Conservation (phyloP, 164 flowering plant genomes). For the Vitis rotundifolia region DNA sequence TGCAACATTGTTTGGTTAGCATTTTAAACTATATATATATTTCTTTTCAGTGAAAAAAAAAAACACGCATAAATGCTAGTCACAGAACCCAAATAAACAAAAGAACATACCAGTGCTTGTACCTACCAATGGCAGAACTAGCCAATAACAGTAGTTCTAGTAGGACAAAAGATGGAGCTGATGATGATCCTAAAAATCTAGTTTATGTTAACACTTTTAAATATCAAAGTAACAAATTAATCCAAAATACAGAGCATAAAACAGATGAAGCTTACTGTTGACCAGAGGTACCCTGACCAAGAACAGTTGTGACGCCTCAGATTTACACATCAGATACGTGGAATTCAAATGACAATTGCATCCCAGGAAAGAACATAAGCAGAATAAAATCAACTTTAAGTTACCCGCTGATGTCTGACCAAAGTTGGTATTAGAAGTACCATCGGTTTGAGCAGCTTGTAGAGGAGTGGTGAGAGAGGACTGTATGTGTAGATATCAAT, state of each 20-base stretch:
- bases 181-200: too few relatives aligned
- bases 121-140: too few relatives aligned
- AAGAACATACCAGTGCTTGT: too few relatives aligned
- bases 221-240: background rate
- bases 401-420: slow-evolving; percentile 72
- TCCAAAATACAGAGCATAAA: background rate
- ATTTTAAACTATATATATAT: too few relatives aligned
- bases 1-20: too few relatives aligned
- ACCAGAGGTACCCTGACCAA: slow-evolving; percentile 61
- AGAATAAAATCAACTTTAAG: background rate
- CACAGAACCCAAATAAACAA: too few relatives aligned
- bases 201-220: too few relatives aligned
- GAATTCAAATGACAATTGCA: background rate
- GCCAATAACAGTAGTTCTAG: too few relatives aligned
- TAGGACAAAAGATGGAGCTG: too few relatives aligned
- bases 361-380: background rate
- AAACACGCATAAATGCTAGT: too few relatives aligned
- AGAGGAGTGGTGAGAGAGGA: slow-evolving; percentile 56
- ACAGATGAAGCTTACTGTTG: slow-evolving; percentile 50
- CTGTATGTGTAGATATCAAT: slow-evolving; percentile 24
- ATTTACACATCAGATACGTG: slow-evolving; percentile 38
- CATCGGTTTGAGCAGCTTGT: slow-evolving; percentile 54
- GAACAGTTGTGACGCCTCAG: slow-evolving; percentile 31
- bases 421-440: slow-evolving; percentile 50
- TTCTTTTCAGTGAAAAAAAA: too few relatives aligned